These are phyloP conservation scores for Trifolium fragiferum DNA, from an alignment of 306 rosid genomes.

Conservation along the genomic window DNA sequence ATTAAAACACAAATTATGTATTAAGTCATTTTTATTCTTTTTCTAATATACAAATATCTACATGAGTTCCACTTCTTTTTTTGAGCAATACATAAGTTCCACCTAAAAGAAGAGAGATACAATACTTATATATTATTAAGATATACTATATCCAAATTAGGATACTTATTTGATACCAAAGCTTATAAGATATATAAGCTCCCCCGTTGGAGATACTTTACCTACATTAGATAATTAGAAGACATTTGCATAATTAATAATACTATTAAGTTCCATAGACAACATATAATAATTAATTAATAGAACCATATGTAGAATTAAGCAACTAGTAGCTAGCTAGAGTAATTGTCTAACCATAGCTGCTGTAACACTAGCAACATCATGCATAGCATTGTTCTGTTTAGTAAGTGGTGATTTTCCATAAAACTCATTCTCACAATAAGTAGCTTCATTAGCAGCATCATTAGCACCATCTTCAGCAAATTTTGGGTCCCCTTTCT, in stretches of 20 bases:
- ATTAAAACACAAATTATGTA: neutral
- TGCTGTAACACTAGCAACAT: slow-evolving; percentile 42
- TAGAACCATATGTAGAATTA: neutral
- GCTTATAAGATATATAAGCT: neutral
- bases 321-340: neutral
- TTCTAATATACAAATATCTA: too few relatives aligned
- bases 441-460: slow-evolving; percentile 46
- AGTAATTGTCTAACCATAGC: slow-evolving; percentile 50
- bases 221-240: neutral
- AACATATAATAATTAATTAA: neutral
- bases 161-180: neutral
- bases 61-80: too few relatives aligned
- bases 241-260: neutral
- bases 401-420: slow-evolving; percentile 43
- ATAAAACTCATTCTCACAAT: slow-evolving; percentile 48
- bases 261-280: neutral
- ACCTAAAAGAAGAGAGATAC: too few relatives aligned
- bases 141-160: too few relatives aligned
- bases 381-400: slow-evolving; percentile 43
- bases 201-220: neutral
- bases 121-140: too few relatives aligned
- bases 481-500: slow-evolving; percentile 51
- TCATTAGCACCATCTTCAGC: slow-evolving; percentile 51
- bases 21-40: too few relatives aligned
- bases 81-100: too few relatives aligned